Evolutionary conservation across 768 basidiomycete genomes (phyloP).

Genomic region (Boletus sensibilis): DNA sequence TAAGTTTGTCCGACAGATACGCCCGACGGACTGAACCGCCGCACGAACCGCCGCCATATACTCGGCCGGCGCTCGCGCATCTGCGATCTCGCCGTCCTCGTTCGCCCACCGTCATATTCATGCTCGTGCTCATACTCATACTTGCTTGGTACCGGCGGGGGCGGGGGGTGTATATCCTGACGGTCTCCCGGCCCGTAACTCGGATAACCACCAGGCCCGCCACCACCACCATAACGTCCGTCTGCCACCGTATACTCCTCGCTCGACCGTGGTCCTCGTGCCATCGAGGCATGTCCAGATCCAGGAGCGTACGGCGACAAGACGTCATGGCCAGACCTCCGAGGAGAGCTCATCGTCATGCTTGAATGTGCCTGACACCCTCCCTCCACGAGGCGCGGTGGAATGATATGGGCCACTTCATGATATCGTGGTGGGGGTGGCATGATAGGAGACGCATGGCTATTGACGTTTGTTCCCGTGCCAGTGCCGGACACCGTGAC

Average conservation of each 20-base stretch:
- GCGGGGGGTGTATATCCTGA: background rate
- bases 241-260: slow-evolving; percentile 15
- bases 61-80: slow-evolving; percentile 23
- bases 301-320: slow-evolving; percentile 2
- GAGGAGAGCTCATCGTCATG: slow-evolving; percentile 13
- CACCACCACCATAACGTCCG: background rate
- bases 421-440: slow-evolving; percentile 21
- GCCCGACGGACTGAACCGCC: slow-evolving; percentile 23
- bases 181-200: slow-evolving; percentile 8
- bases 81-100: background rate
- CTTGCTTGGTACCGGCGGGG: background rate
- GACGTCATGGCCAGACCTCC: slow-evolving; percentile 18
- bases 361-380: slow-evolving; percentile 24
- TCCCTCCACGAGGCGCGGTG: slow-evolving; percentile 25
- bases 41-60: slow-evolving; percentile 26
- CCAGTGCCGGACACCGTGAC: background rate
- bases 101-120: background rate
- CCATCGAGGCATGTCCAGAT: background rate
- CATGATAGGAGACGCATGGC: slow-evolving; percentile 10
- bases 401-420: slow-evolving; percentile 6
- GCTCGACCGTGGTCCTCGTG: slow-evolving; percentile 7
- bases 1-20: slow-evolving; percentile 22
- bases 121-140: slow-evolving; percentile 6
- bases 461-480: slow-evolving; percentile 9
- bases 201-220: background rate